Percentiles rank a stretch among this genome's conserved stretches.
These are phyloP conservation scores for Tolypocladium cylindrosporum DNA, from an alignment of 2,329 filamentous ascomycete species.

Conservation along the genomic window DNA sequence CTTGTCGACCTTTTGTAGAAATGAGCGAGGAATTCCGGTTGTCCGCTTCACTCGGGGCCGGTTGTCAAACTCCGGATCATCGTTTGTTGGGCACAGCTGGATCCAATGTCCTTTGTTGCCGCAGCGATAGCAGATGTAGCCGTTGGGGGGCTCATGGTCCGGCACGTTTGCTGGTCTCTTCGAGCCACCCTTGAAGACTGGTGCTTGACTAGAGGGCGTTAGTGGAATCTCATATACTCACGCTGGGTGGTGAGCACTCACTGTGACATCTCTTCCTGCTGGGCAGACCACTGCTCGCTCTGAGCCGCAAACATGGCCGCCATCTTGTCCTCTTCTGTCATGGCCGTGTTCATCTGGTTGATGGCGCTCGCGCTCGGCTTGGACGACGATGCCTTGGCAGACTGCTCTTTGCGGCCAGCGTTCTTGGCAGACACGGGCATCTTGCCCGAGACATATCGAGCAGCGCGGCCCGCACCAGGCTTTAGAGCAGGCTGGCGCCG, in stretches of 20 bases:
- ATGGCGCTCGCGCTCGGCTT: constrained; percentile 50
- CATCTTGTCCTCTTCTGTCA: constrained; percentile 91
- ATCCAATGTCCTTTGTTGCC: constrained; percentile 99
- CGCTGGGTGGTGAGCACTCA: constrained; percentile 25
- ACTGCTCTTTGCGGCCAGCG: constrained; percentile 54
- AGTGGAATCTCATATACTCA: constrained; percentile 13
- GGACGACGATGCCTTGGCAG: constrained; percentile 44
- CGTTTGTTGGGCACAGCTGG: constrained; percentile 94
- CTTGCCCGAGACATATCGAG: constrained; percentile 91
- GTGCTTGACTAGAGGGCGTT: constrained; percentile 44
- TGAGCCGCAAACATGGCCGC: constrained; percentile 85
- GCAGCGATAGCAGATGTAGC: constrained; percentile 94
- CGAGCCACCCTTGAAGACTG: constrained; percentile 46
- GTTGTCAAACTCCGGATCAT: constrained; percentile 92
- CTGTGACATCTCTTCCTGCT: constrained; percentile 89
- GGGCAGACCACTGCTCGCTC: constrained; percentile 83
- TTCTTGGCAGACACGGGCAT: constrained; percentile 86
- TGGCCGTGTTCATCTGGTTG: constrained; percentile 61
- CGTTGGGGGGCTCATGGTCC: constrained; percentile 84
- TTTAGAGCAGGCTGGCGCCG: constrained; percentile 75
- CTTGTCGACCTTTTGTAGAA: constrained; percentile 92
- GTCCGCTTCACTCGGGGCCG: constrained; percentile 90
- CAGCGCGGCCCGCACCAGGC: constrained; percentile 79
- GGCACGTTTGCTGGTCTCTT: constrained; percentile 71
- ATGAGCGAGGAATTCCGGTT: constrained; percentile 91